Evolutionary conservation across 1,284 basidiomycete genomes (phyloP), one percentile per base, ranked within the genome.

Genomic region (Tetrapyrgos nigripes): DNA sequence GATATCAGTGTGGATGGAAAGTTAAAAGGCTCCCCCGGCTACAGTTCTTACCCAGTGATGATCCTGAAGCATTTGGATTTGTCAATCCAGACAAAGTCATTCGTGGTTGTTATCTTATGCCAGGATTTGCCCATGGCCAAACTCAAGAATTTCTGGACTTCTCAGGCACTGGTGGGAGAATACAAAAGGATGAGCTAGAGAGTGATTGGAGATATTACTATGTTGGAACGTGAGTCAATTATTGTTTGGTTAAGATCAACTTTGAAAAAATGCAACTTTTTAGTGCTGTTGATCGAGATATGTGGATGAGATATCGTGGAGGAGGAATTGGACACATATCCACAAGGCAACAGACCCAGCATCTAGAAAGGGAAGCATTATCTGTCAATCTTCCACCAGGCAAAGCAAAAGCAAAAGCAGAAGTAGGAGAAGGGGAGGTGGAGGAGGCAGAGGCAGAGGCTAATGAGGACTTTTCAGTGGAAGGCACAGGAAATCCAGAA

Each of bases 1-100:
- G 19, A 10, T 49, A 33, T 11, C n/a, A 21, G 28, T 26, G n/a
- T n/a, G 68, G 68, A 1, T 67, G 62, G 57, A 27, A 21, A 3
- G 50, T 17, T 6, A 60, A 59, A 23, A 53, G 55, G 1, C 55
- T 69, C 0, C 61, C 61, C 9, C 59, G 62, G 0, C 14, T 75
- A 6, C 55, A 57, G 0, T 76, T 72, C 48, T 47, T 66, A 6
- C 48, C 61, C 0, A 46, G 48, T 10, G 45, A 37, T 4, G 57
- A 70, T 6, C 53, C 52, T 0, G 51, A 51, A 21, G 66, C 70
- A 1, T 76, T 75, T 46, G 66, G 71, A 0, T 77, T 77, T 37
- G 46, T 76, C 0, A 63, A 74, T 53, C 74, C 75, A 0, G 43
- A 47, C 0, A 4, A 64, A 4, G 59, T 76, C 28, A 58, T 75